phyloP scores from a whole-genome alignment of 257 asterid genomes.

The Solanum verrucosum region DNA sequence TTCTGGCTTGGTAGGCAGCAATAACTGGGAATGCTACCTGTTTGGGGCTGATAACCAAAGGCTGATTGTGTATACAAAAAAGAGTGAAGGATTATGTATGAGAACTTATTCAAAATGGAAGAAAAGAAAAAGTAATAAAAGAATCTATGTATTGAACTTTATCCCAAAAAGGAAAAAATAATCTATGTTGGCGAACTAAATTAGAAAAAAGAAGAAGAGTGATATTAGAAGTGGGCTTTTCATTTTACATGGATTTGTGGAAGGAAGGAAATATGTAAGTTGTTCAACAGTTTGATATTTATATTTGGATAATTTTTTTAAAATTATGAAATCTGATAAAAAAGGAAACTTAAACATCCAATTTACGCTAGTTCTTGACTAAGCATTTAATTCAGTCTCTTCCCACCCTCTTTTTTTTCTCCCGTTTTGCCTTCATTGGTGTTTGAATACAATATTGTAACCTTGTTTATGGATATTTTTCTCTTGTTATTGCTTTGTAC shows the following conservation, averaged over 20 bases:
- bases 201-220: background rate
- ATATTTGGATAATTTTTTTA: background rate
- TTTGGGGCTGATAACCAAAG: background rate
- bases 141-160: background rate
- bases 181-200: background rate
- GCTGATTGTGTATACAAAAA: background rate
- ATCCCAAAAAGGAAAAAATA: background rate
- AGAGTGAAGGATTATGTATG: background rate
- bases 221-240: background rate
- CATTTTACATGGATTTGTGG: background rate
- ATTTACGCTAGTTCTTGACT: background rate
- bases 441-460: background rate
- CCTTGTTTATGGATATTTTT: background rate
- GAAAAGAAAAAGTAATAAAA: background rate
- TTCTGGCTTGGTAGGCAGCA: background rate
- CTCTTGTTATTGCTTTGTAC: background rate
- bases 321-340: background rate
- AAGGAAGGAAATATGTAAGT: background rate
- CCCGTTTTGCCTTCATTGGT: background rate
- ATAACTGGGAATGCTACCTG: background rate
- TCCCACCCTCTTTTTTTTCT: background rate
- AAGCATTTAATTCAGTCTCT: background rate
- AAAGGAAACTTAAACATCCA: background rate
- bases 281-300: background rate
- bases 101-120: background rate